Conservation (phyloP, 225 moss, liverwort and hornwort species). For the Straminergon stramineum region DNA sequence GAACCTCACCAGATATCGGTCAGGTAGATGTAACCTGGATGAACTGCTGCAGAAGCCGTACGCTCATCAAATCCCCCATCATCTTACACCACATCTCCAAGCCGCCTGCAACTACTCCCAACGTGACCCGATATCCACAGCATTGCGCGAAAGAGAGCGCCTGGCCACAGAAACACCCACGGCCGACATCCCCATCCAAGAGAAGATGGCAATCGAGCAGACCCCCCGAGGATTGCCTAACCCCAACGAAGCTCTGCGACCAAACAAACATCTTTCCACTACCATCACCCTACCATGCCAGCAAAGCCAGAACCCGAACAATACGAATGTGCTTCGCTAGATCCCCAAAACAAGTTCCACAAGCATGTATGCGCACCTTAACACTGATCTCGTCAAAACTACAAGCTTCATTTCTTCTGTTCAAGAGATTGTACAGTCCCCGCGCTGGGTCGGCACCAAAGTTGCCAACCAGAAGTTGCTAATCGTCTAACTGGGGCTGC, state of each 20-base stretch:
- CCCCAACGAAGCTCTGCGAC: neutral
- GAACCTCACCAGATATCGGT: neutral
- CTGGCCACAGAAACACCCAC: neutral
- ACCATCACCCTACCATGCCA: neutral
- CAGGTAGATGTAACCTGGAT: neutral
- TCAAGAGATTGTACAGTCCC: slow-evolving; percentile 36
- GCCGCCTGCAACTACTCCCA: neutral
- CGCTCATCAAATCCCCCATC: neutral
- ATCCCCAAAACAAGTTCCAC: neutral
- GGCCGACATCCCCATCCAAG: neutral
- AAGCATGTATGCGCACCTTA: neutral
- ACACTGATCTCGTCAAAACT: neutral
- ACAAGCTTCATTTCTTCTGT: slow-evolving; percentile 2
- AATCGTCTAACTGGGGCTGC: neutral
- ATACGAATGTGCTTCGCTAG: no score
- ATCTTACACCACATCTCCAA: neutral
- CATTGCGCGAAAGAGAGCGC: neutral
- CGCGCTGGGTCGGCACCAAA: slow-evolving; percentile 11
- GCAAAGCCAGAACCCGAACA: neutral
- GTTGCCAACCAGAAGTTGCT: slow-evolving; percentile 7
- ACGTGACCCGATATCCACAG: neutral
- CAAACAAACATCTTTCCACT: neutral
- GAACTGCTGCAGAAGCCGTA: neutral
- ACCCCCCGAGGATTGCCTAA: neutral
- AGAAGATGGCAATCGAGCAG: neutral